Percentiles rank a stretch among this genome's conserved stretches.
Evolutionary conservation across 306 rosid species (phyloP).

Genomic region (Gastrolobium villosum): DNA sequence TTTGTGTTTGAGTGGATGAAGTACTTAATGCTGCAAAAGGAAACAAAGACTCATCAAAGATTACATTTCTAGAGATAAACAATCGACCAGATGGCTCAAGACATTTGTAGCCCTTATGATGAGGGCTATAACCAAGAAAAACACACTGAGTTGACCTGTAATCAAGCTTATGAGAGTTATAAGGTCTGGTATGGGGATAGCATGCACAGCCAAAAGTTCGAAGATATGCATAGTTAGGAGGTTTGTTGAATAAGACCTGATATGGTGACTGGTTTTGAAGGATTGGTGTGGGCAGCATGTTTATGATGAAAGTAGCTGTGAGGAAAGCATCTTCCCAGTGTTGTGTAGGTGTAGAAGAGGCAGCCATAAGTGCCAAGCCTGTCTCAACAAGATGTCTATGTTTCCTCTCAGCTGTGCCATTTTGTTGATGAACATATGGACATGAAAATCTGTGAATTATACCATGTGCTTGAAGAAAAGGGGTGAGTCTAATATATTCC

Average conservation of each 20-base stretch:
- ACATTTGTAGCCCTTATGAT: background rate
- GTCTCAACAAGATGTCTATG: background rate
- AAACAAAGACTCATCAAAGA: background rate
- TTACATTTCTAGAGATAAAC: background rate
- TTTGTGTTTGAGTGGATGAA: rapidly evolving
- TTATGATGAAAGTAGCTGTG: background rate
- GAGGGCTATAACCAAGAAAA: background rate
- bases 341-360: no score
- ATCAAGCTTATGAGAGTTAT: background rate
- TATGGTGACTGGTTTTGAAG: background rate
- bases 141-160: rapidly evolving
- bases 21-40: no score
- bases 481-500: background rate
- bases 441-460: background rate
- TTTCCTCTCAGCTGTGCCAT: background rate
- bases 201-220: background rate
- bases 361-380: background rate
- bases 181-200: background rate
- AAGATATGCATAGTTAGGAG: background rate
- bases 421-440: background rate
- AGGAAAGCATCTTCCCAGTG: background rate
- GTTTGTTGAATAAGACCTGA: background rate
- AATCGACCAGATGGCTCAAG: background rate
- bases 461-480: rapidly evolving
- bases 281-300: no score